phyloP scores from a whole-genome alignment of 805 yeast species.

The Kregervanrija delftensis region DNA sequence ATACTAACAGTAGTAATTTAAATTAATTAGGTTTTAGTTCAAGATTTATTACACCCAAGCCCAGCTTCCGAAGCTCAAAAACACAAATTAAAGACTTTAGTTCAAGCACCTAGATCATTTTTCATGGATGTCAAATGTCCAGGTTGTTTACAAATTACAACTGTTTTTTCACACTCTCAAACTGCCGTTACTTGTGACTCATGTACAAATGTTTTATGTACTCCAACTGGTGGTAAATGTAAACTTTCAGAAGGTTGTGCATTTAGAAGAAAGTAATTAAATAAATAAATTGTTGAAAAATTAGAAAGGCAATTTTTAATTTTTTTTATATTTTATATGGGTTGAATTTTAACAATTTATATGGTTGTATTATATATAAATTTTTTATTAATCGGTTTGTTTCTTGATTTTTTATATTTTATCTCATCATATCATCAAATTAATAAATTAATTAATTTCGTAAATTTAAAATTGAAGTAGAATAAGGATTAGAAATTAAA shows the following conservation, averaged over 20 bases:
- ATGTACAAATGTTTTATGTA: slow-evolving; percentile 94
- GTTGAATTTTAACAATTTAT: no score
- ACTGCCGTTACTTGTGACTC: slow-evolving; percentile 99
- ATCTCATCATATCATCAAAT: no score
- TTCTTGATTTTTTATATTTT: no score
- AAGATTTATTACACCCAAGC: slow-evolving; percentile 95
- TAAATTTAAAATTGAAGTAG: no score
- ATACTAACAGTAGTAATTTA: no score
- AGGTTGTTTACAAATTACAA: slow-evolving; percentile 97
- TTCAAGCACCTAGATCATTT: slow-evolving; percentile 95
- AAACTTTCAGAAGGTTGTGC: slow-evolving; percentile 98
- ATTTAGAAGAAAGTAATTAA: slow-evolving; percentile 89
- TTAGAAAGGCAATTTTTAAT: no score
- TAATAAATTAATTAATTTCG: no score
- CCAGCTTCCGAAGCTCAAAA: slow-evolving; percentile 92
- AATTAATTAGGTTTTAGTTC: slow-evolving; percentile 74
- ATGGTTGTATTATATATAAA: no score
- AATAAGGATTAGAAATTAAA: no score
- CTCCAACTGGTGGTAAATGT: slow-evolving; percentile 99
- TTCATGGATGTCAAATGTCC: slow-evolving; percentile 99
- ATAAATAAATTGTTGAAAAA: no score
- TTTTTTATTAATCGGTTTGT: no score
- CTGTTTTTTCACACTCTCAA: slow-evolving; percentile 99
- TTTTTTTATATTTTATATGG: no score
- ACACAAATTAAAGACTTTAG: slow-evolving; percentile 95